Percentiles rank a stretch among this genome's conserved stretches.
These are phyloP conservation scores for Cladosporium sp. DNA, from an alignment of 2,329 filamentous ascomycete genomes.

Conservation along the genomic window DNA sequence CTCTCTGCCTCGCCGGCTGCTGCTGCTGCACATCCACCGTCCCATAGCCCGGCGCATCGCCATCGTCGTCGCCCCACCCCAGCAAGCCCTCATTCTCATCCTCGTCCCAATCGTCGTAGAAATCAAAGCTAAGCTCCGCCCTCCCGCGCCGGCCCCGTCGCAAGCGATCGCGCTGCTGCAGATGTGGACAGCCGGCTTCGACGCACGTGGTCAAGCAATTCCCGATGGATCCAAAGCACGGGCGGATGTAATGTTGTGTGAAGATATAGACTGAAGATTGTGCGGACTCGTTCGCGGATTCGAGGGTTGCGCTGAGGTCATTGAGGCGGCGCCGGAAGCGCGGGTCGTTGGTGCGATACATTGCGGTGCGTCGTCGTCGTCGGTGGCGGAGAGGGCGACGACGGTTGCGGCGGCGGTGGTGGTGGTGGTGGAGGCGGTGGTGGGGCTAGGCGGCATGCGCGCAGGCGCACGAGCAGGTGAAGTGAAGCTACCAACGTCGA, in stretches of 20 bases:
- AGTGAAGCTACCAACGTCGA: slow-evolving; percentile 11
- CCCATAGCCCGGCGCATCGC: slow-evolving; percentile 66
- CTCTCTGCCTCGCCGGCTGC: slow-evolving; percentile 59
- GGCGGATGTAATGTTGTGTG: slow-evolving; percentile 78
- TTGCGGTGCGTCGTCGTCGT: slow-evolving; percentile 33
- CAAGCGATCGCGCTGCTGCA: slow-evolving; percentile 48
- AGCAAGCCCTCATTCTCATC: slow-evolving; percentile 65
- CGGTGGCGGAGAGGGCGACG: neutral
- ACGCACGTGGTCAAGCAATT: slow-evolving; percentile 70
- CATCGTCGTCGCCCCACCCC: slow-evolving; percentile 80
- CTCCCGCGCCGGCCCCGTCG: slow-evolving; percentile 65
- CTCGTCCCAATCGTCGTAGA: slow-evolving; percentile 95
- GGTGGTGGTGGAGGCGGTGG: slow-evolving; percentile 4
- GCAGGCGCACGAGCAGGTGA: slow-evolving; percentile 14
- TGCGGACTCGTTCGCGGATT: slow-evolving; percentile 87
- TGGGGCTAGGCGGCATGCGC: slow-evolving; percentile 7
- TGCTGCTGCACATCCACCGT: slow-evolving; percentile 53
- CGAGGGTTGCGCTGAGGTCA: slow-evolving; percentile 86
- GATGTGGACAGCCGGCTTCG: slow-evolving; percentile 51
- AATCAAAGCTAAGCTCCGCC: slow-evolving; percentile 89
- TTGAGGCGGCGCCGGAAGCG: slow-evolving; percentile 92
- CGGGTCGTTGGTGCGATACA: slow-evolving; percentile 71
- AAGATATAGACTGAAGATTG: slow-evolving; percentile 89
- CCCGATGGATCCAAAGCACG: slow-evolving; percentile 71
- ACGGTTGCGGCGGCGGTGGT: neutral